A percentile compares a stretch with the other conserved stretches of the same genome.
Evolutionary conservation across 257 asterid species (phyloP).

Genomic region (Fraxinus pennsylvanica): DNA sequence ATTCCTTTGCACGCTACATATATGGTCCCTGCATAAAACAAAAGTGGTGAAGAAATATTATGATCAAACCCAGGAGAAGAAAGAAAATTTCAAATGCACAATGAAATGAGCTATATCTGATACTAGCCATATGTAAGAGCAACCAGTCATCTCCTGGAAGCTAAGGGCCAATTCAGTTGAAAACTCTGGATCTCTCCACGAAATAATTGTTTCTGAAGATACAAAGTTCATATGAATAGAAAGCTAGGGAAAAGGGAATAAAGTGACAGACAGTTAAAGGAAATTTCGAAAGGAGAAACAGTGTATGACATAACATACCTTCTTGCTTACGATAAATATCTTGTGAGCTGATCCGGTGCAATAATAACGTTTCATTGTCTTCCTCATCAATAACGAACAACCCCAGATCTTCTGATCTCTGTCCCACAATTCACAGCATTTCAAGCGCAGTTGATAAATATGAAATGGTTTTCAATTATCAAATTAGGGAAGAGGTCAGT

Average conservation of each 20-base stretch:
- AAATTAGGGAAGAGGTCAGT: not conserved
- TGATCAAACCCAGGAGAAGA: slow-evolving; percentile 3
- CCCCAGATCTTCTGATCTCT: slow-evolving; percentile 90
- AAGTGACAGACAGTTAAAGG: slow-evolving; percentile 14
- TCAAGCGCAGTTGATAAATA: not conserved
- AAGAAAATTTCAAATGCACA: slow-evolving; percentile 6
- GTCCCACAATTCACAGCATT: slow-evolving; percentile 32
- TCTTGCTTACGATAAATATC: slow-evolving; percentile 97
- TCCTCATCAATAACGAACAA: slow-evolving; percentile 70
- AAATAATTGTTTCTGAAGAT: slow-evolving; percentile 81
- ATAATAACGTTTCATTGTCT: slow-evolving; percentile 74
- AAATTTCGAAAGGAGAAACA: not conserved
- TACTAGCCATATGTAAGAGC: slow-evolving; percentile 94
- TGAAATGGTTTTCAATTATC: not conserved
- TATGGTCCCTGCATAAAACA: slow-evolving; percentile 71
- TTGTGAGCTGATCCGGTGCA: slow-evolving; percentile 84
- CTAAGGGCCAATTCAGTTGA: slow-evolving; percentile 96
- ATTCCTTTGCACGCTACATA: slow-evolving; percentile 83
- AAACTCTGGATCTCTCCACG: slow-evolving; percentile 96
- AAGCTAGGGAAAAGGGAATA: slow-evolving; percentile 16
- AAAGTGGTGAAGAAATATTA: not conserved
- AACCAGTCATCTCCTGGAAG: slow-evolving; percentile 95
- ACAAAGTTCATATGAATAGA: slow-evolving; percentile 16
- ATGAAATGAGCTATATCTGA: slow-evolving; percentile 19
- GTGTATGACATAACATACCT: slow-evolving; percentile 44